Evolutionary conservation across 306 rosid species (phyloP).

Genomic region (Acacia confusa): DNA sequence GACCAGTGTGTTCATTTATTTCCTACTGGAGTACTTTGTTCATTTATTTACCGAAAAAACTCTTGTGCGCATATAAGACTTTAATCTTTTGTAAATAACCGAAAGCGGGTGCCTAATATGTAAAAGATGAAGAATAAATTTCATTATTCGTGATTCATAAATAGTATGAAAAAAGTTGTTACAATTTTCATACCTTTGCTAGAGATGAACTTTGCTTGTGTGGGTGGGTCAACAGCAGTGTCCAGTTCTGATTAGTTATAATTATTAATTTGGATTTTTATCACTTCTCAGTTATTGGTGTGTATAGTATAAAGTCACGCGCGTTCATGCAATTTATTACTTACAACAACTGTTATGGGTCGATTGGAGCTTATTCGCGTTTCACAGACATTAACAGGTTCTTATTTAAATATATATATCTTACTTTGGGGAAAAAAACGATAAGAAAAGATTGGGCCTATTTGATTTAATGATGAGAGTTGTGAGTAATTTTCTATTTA

Average conservation of each 20-base stretch:
- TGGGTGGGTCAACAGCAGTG: too few species aligned
- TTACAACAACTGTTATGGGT: not conserved
- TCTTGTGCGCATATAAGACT: not conserved
- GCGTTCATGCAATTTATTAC: not conserved
- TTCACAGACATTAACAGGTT: not conserved
- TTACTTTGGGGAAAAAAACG: not conserved
- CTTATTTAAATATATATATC: not conserved
- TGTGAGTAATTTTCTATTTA: too few species aligned
- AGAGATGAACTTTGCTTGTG: not conserved
- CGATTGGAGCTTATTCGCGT: not conserved
- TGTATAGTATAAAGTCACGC: not conserved
- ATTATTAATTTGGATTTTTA: too few species aligned
- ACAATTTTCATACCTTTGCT: too few species aligned
- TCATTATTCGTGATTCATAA: not conserved
- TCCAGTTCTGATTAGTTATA: too few species aligned
- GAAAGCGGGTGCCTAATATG: not conserved
- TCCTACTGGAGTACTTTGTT: not conserved
- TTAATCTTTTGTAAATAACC: not conserved
- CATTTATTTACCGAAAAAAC: too few species aligned
- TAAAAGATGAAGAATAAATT: not conserved
- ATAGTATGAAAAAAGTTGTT: not conserved
- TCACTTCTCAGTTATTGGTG: too few species aligned
- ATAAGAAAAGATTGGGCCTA: not conserved
- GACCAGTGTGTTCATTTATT: not conserved
- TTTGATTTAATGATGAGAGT: too few species aligned